Percentiles rank a stretch among this genome's conserved stretches.
Evolutionary conservation across 257 asterid genomes (phyloP).

Genomic region (Jasminum sambac): DNA sequence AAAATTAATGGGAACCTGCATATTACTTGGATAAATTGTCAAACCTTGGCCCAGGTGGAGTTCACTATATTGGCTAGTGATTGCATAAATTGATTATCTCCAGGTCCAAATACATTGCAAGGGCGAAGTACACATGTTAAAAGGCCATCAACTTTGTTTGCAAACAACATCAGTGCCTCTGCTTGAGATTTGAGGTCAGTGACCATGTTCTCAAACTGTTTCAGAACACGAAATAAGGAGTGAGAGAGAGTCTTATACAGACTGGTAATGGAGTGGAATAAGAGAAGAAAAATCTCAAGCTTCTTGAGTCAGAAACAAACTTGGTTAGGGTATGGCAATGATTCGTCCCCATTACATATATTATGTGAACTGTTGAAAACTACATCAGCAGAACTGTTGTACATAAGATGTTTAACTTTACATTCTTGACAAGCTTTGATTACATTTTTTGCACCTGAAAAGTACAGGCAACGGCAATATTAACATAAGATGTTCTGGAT

Average conservation of each 20-base stretch:
- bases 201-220: slow-evolving; percentile 67
- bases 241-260: slow-evolving; percentile 14
- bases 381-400: slow-evolving; percentile 85
- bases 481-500: slow-evolving; percentile 19
- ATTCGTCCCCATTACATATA: slow-evolving; percentile 65
- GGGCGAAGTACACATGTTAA: slow-evolving; percentile 86
- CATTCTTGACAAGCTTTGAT: slow-evolving; percentile 76
- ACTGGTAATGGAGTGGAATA: slow-evolving; percentile 5
- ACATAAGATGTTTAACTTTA: slow-evolving; percentile 62
- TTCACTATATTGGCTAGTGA: slow-evolving; percentile 59
- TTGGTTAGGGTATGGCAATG: slow-evolving; percentile 70
- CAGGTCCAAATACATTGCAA: slow-evolving; percentile 84
- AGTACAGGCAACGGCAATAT: slow-evolving; percentile 23
- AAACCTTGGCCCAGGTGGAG: slow-evolving; percentile 80
- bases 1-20: slow-evolving; percentile 14
- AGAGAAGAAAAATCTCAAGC: slow-evolving; percentile 21
- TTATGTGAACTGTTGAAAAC: slow-evolving; percentile 56
- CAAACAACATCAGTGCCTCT: slow-evolving; percentile 72
- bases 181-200: slow-evolving; percentile 87
- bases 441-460: slow-evolving; percentile 74
- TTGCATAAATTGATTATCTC: slow-evolving; percentile 67
- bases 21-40: slow-evolving; percentile 29
- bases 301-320: slow-evolving; percentile 43
- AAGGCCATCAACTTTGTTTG: slow-evolving; percentile 76
- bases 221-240: slow-evolving; percentile 20